Evolutionary conservation across 192 early-diverging fungal genomes (phyloP), one percentile per base, ranked within the genome.

Genomic region (Linnemannia elongata): DNA sequence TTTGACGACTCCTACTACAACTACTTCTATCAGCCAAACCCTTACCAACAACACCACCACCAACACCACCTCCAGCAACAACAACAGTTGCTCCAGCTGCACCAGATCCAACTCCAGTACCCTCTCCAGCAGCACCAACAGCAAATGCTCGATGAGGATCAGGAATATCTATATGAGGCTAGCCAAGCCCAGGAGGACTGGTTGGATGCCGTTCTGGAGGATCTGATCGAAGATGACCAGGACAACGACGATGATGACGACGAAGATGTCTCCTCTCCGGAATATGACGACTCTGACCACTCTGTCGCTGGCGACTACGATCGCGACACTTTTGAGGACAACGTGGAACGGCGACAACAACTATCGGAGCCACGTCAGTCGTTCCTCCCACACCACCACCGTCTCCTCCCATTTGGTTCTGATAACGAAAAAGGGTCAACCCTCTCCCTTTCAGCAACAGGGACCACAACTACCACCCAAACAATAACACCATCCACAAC

Each of bases 161-260:
- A 44, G 6, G 74, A 83, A 44, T 78, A 83, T 78, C 69, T 71
- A 66, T 79, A 55, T 72, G 77, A 75, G n/a, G 54, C 72, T 20
- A 79, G 47, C 54, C 74, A 79, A n/a, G 83, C 83, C 2, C 83
- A 85, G 52, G 74, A 76, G 54, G 77, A 85, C n/a, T 85, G 83
- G 83, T 69, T 85, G 13, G 83, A 85, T 70, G 77, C 83, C 6
- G 83, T 85, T 8, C 35, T 85, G 74, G 83, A 85, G 44, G 78
- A 85, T 38, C 66, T 85, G 68, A 85, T 85, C 73, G 83, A 85
- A 42, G 83, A 85, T 33, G 83, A 85, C 30, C 77, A 72, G 52
- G 77, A 84, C 12, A 73, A 78, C 52, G 76, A 76, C 69, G 75
- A 76, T 30, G 78, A 74, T 33, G 73, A 52, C 15, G 73, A 35